Conservation (phyloP, 2,329 filamentous ascomycete genomes). For the Microdochium trichocladiopsis region DNA sequence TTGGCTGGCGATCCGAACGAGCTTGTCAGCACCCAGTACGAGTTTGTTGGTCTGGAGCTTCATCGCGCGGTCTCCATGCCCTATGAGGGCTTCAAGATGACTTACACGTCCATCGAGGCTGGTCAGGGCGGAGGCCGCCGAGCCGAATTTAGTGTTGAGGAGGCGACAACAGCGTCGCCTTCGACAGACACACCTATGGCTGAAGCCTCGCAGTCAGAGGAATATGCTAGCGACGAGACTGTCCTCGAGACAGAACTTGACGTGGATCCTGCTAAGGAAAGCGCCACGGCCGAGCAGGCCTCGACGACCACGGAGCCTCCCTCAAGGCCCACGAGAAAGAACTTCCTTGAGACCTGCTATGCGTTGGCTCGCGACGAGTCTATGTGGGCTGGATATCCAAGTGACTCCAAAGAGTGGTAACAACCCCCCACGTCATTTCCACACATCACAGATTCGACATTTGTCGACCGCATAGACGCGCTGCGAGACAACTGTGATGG, state of each 20-base stretch:
- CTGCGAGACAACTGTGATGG: too few species aligned
- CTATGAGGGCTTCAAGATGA: conserved; percentile 36
- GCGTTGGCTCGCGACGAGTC: conserved; percentile 7
- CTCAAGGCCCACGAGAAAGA: conserved; percentile 1
- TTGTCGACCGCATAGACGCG: too few species aligned
- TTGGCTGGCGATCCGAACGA: not conserved
- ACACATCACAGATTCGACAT: too few species aligned
- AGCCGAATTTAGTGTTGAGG: conserved; percentile 41
- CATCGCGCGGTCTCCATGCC: conserved; percentile 35
- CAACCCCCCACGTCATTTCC: not conserved
- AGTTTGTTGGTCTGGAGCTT: conserved; percentile 46
- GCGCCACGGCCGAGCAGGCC: not conserved
- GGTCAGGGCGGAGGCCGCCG: conserved; percentile 42
- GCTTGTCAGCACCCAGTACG: conserved; percentile 21
- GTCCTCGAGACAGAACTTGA: not conserved
- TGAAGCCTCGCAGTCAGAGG: not conserved
- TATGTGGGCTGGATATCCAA: conserved; percentile 8
- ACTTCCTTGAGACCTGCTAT: conserved; percentile 12
- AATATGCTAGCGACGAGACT: not conserved
- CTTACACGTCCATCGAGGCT: conserved; percentile 44
- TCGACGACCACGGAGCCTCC: not conserved
- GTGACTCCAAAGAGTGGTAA: not conserved
- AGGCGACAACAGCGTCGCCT: conserved; percentile 5
- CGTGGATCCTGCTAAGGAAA: too few species aligned
- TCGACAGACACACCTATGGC: not conserved